These are phyloP conservation scores for Inga leiocalycina DNA, from an alignment of 306 rosid genomes.

Conservation along the genomic window DNA sequence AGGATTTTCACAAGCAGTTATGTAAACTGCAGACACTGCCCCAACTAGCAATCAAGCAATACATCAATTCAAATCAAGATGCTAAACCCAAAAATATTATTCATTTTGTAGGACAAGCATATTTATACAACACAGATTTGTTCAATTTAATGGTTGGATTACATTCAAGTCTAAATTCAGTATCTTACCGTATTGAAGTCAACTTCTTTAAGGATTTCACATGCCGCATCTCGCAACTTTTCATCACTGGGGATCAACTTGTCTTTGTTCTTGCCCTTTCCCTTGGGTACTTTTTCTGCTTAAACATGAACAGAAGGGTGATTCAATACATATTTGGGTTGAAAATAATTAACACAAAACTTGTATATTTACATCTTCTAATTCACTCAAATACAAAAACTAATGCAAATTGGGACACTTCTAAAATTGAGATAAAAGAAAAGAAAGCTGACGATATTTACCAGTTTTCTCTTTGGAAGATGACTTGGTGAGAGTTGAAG, in stretches of 20 bases:
- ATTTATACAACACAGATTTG: neutral
- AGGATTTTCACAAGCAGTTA: conserved; percentile 1
- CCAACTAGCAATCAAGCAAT: neutral
- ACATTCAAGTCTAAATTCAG: conserved; percentile 1
- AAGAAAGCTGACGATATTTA: conserved; percentile 35
- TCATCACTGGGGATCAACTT: conserved; percentile 66
- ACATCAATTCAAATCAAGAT: conserved; percentile 10
- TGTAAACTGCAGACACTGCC: neutral
- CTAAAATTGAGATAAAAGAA: conserved; percentile 9
- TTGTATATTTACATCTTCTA: conserved; percentile 11
- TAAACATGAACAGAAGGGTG: conserved; percentile 23
- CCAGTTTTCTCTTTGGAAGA: conserved; percentile 78
- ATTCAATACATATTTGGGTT: conserved; percentile 12
- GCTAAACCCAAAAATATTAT: conserved; percentile 4
- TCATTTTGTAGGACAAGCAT: neutral
- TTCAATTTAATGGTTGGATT: conserved; percentile 5
- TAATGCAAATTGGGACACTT: neutral
- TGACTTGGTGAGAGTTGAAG: conserved; percentile 52
- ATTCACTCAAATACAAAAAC: neutral
- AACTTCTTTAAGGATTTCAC: conserved; percentile 92
- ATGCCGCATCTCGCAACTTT: conserved; percentile 75
- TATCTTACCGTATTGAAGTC: conserved; percentile 93
- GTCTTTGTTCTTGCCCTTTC: conserved; percentile 72
- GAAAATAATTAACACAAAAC: conserved; percentile 10
- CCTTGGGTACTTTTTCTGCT: conserved; percentile 66